Percentiles rank a stretch among this genome's conserved stretches.
Evolutionary conservation across 2,329 filamentous ascomycete species (phyloP).

Genomic region (Scedosporium boydii): DNA sequence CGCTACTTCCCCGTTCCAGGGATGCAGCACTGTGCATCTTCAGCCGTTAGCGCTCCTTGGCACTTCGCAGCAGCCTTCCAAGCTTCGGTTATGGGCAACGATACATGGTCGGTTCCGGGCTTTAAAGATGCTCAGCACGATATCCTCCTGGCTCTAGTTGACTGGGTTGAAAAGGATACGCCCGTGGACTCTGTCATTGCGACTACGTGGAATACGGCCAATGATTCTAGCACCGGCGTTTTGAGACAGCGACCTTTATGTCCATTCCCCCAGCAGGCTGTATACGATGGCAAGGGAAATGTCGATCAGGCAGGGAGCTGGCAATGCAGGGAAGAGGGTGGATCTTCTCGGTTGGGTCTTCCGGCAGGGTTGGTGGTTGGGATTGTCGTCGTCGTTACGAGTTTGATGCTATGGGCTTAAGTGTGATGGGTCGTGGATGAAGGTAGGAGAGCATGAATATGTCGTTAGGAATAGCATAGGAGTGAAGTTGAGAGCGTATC

Average conservation of each 20-base stretch:
- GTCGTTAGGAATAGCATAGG: too few relatives aligned
- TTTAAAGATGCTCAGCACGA: slow-evolving; percentile 25
- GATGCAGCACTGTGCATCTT: slow-evolving; percentile 35
- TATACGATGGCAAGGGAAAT: slow-evolving; percentile 3
- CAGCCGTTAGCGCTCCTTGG: slow-evolving; percentile 23
- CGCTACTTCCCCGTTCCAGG: slow-evolving; percentile 40
- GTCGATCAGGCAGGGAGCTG: slow-evolving; percentile 7
- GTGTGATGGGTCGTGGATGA: not conserved
- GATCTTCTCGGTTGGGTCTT: not conserved
- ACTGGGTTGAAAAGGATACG: slow-evolving; percentile 25
- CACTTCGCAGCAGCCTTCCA: slow-evolving; percentile 21
- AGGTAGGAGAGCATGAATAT: too few relatives aligned
- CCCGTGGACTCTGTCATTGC: slow-evolving; percentile 23
- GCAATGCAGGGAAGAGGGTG: slow-evolving; percentile 6
- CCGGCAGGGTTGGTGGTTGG: not conserved
- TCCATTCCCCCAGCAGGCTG: slow-evolving; percentile 20
- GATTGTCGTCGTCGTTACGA: not conserved
- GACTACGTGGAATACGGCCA: slow-evolving; percentile 20
- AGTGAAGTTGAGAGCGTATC: too few relatives aligned
- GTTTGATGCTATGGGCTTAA: not conserved
- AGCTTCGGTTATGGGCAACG: slow-evolving; percentile 14
- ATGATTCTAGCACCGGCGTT: slow-evolving; percentile 23
- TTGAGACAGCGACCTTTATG: slow-evolving; percentile 36
- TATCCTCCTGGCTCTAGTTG: slow-evolving; percentile 23
- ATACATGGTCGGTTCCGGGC: slow-evolving; percentile 23